Evolutionary conservation across 169 alveolate species (phyloP).

Genomic region (Hepatocystis sp.): DNA sequence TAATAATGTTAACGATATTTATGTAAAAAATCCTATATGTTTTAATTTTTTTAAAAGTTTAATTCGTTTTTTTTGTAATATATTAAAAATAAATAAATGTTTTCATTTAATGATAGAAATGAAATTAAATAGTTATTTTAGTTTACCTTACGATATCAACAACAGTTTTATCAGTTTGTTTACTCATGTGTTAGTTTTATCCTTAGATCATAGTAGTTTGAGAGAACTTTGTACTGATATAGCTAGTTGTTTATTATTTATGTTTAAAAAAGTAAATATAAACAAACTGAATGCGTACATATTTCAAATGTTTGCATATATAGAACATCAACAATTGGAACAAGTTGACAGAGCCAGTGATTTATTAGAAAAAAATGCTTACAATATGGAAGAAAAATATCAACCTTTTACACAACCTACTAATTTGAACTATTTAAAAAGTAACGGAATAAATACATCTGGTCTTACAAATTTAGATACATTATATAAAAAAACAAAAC

Average conservation of each 20-base stretch:
- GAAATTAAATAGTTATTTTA: conserved; percentile 41
- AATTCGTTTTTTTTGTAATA: conserved; percentile 42
- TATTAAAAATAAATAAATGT: conserved; percentile 54
- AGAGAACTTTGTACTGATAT: background rate
- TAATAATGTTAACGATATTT: conserved; percentile 1
- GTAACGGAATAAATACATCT: too few species aligned
- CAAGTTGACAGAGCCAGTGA: too few species aligned
- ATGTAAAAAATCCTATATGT: background rate
- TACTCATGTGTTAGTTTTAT: conserved; percentile 34
- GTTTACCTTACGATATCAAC: conserved; percentile 16
- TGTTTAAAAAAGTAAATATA: conserved; percentile 34
- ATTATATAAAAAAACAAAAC: too few species aligned
- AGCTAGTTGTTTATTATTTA: conserved; percentile 11
- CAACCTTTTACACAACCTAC: too few species aligned
- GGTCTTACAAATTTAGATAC: too few species aligned
- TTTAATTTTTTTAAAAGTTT: conserved; percentile 28
- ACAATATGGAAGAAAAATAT: too few species aligned
- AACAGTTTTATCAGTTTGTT: conserved; percentile 50
- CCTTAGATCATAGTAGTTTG: conserved; percentile 18
- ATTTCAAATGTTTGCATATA: conserved; percentile 44
- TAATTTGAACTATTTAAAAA: too few species aligned
- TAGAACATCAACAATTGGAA: conserved; percentile 26
- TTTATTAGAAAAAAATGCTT: too few species aligned
- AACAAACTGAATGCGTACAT: conserved; percentile 52
- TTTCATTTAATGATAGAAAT: conserved; percentile 46